Evolutionary conservation across 176 grass and related monocot species (phyloP).

Genomic region (Oryza brachyantha): DNA sequence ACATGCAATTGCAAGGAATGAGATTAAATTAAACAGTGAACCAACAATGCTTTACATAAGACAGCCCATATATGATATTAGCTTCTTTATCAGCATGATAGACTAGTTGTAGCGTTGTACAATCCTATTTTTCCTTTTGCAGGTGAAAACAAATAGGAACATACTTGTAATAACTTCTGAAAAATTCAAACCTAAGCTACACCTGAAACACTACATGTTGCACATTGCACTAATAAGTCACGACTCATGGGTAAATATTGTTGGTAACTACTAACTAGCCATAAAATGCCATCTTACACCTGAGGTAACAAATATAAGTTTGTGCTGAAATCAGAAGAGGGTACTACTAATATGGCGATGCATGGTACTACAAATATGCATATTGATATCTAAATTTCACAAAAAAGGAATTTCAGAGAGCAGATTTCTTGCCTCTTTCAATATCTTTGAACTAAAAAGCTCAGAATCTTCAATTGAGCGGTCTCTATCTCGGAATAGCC

Average conservation of each 20-base stretch:
- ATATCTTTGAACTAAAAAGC: constrained; percentile 58
- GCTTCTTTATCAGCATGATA: background rate
- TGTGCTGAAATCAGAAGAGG: background rate
- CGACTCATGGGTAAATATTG: background rate
- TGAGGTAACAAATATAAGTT: background rate
- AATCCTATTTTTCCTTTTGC: background rate
- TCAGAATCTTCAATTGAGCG: constrained; percentile 90
- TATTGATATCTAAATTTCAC: background rate
- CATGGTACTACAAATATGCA: constrained; percentile 14
- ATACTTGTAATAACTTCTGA: background rate
- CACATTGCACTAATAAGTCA: constrained; percentile 8
- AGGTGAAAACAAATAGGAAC: background rate
- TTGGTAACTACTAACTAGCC: background rate
- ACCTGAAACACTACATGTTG: background rate
- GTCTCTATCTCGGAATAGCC: constrained; percentile 82
- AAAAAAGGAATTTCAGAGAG: background rate
- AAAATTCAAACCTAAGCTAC: background rate
- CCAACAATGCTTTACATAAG: background rate
- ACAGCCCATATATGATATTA: background rate
- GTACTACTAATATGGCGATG: constrained; percentile 11
- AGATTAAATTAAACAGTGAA: background rate
- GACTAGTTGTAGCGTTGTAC: background rate
- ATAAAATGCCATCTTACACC: background rate
- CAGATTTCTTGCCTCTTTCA: constrained; percentile 63
- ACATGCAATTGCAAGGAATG: background rate